Evolutionary conservation across 1,284 basidiomycete genomes (phyloP), one percentile per base, ranked within the genome.

Genomic region (Schizophyllum commune): DNA sequence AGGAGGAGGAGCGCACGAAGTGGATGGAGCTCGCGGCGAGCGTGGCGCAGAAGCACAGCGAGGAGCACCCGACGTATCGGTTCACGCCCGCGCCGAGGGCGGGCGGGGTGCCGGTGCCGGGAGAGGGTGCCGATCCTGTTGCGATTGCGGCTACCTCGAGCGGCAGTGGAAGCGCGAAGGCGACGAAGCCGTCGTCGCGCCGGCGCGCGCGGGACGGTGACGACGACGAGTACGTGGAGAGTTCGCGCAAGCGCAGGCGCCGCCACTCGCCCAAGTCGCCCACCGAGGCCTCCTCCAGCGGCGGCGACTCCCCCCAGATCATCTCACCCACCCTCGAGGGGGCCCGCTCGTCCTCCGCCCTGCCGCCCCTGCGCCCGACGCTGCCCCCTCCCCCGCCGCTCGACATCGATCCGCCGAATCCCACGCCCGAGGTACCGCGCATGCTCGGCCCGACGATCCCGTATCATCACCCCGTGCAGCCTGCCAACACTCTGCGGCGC

Each of bases 21-120:
- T 87, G 83, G 82, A 72, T 76, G 63, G 66, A 68, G 11, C 69
- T 73, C 66, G 83, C 83, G 2, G 73, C 72, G 5, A 67, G 72
- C 55, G 71, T 70, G 15, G 68, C 74, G 51, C 66, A 63, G 13
- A 72, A 74, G 39, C 80, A 84, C 64, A 69, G 71, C 61, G 62
- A 61, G 56, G 74, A 69, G 60, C 73, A 82, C 62, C 79, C 80
- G 9, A 68, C 71, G 58, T 79, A 81, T 70, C 78, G 77, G 68
- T 80, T 79, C 65, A 72, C 71, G 32, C 78, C 81, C 15, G 71
- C 76, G 54, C 75, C 73, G 11, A 73, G 73, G 39, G 39, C 9
- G 39, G 27, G 27, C 27, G 51, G 72, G 71, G 39, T 47, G 39
- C 39, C 39, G 27, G 17, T 8, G 13, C 39, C 3, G 9, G 39